Evolutionary conservation across 345 rosid species (phyloP).

Genomic region (rapeseed (Brassica napus)): DNA sequence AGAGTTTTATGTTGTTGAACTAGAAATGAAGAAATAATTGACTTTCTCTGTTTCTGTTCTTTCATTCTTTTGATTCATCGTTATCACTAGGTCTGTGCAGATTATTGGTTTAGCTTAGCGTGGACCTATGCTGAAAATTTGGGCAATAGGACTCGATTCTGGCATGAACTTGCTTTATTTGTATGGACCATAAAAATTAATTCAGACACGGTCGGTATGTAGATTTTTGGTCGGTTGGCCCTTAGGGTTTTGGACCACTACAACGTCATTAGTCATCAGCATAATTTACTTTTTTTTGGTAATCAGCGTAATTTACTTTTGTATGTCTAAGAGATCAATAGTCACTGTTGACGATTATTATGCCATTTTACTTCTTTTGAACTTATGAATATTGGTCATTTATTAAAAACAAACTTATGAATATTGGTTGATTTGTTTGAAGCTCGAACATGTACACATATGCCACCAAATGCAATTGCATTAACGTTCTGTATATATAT

Average conservation of each 20-base stretch:
- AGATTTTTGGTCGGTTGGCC: neutral
- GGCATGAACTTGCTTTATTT: neutral
- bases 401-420: no score
- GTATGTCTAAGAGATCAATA: no score
- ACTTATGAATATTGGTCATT: no score
- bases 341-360: no score
- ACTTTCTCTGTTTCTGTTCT: neutral
- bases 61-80: neutral
- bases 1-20: neutral
- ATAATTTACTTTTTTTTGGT: neutral
- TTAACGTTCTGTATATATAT: no score
- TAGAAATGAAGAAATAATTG: no score
- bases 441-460: no score
- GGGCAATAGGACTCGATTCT: neutral
- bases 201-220: neutral
- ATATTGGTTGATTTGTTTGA: no score
- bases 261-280: constrained; percentile 2
- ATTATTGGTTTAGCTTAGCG: neutral
- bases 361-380: no score
- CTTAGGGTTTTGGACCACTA: neutral
- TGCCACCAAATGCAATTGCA: no score
- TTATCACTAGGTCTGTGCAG: neutral
- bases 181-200: neutral
- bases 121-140: neutral
- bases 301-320: no score